Percentiles rank a stretch among this genome's conserved stretches.
Evolutionary conservation across 73 alveolate species (phyloP).

Genomic region (Paramecium pentaurelia): DNA sequence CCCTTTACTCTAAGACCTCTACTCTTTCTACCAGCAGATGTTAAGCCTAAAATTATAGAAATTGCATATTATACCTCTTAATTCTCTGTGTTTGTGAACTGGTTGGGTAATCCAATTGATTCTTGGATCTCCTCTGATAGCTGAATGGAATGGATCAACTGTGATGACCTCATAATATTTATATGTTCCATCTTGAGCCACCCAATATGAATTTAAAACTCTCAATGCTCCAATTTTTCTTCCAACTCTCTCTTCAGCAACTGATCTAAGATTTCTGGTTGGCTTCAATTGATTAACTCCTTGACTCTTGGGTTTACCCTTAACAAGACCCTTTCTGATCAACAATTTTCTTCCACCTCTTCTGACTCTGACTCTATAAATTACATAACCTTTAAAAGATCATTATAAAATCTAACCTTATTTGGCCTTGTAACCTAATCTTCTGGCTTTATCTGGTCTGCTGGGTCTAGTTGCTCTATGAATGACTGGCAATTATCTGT

Average conservation of each 20-base stretch:
- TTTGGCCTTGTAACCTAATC: conserved; percentile 98
- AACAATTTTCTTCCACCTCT: conserved; percentile 99
- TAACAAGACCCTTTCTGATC: conserved; percentile 92
- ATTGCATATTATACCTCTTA: conserved; percentile 65
- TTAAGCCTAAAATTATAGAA: conserved; percentile 74
- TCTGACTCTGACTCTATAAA: conserved; percentile 98
- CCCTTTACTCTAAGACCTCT: conserved; percentile 99
- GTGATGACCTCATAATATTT: conserved; percentile 98
- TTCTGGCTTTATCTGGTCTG: conserved; percentile 99
- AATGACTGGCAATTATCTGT: conserved; percentile 97
- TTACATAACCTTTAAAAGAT: conserved; percentile 89
- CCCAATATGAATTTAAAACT: conserved; percentile 99
- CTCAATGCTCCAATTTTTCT: conserved; percentile 90
- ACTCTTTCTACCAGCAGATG: conserved; percentile 96
- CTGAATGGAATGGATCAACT: conserved; percentile 98
- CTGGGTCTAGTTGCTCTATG: conserved; percentile 96
- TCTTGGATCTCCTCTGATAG: conserved; percentile 98
- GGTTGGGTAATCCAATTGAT: conserved; percentile 98
- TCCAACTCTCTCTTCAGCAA: conserved; percentile 99
- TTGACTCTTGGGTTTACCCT: conserved; percentile 99
- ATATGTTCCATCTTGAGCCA: conserved; percentile 98
- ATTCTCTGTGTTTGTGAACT: conserved; percentile 95
- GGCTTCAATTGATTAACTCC: conserved; percentile 96
- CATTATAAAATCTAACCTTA: neutral
- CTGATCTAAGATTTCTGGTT: conserved; percentile 92